Conservation (phyloP, 2,329 filamentous ascomycete species). For the Clonostachys byssicola region DNA sequence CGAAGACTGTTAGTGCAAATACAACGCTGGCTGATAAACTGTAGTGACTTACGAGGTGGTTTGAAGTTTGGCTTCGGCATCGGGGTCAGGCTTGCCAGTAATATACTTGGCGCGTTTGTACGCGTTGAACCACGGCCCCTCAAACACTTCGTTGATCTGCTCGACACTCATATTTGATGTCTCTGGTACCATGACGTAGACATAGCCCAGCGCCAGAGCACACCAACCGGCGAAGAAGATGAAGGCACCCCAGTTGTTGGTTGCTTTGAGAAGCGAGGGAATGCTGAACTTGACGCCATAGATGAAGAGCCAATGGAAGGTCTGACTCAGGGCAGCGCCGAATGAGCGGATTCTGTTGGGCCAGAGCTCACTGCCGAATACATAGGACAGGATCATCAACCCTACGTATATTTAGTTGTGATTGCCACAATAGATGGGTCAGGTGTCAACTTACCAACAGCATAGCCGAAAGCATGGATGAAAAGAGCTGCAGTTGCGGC, state of each 20-base stretch:
- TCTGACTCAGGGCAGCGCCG: constrained; percentile 27
- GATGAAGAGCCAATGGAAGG: constrained; percentile 27
- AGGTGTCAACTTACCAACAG: constrained; percentile 13
- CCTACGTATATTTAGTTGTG: no score
- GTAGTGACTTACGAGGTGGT: no score
- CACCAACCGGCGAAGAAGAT: constrained; percentile 34
- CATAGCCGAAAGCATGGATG: constrained; percentile 38
- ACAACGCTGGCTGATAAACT: no score
- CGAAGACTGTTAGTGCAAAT: no score
- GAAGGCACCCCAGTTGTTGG: constrained; percentile 35
- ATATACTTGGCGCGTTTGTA: no score
- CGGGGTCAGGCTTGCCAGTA: no score
- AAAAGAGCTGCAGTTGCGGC: constrained; percentile 37
- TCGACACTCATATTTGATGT: constrained; percentile 27
- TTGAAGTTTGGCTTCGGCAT: no score
- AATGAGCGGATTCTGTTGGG: constrained; percentile 39
- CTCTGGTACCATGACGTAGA: constrained; percentile 34
- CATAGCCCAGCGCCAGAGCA: constrained; percentile 26
- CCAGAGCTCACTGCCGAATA: constrained; percentile 38
- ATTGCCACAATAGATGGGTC: no score
- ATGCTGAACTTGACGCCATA: no score
- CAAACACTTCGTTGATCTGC: no score
- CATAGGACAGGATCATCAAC: constrained; percentile 14
- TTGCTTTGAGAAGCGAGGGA: no score
- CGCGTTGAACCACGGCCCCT: no score